Percentiles rank a stretch among this genome's conserved stretches.
phyloP scores from a whole-genome alignment of 495 filamentous ascomycete genomes.

The Neurospora sp. region DNA sequence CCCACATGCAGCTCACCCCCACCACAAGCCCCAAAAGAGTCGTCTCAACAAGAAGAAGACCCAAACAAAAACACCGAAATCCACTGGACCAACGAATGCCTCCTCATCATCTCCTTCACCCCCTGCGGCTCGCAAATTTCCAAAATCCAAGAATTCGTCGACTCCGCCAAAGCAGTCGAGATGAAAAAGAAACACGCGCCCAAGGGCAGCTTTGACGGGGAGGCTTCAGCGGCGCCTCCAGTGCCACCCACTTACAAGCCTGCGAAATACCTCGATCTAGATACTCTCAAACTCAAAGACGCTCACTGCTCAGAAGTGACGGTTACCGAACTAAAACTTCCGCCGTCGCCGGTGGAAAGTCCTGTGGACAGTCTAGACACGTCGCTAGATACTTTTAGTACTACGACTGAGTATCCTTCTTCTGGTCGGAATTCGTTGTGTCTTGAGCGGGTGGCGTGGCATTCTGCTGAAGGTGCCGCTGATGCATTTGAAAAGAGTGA shows the following conservation, averaged over 20 bases:
- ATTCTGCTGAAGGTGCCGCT: neutral
- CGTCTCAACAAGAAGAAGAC: neutral
- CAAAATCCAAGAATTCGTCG: conserved; percentile 30
- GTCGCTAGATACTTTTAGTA: neutral
- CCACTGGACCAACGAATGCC: conserved; percentile 31
- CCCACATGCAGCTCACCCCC: neutral
- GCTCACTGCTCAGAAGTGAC: neutral
- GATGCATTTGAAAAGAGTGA: too few relatives aligned
- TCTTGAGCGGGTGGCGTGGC: neutral
- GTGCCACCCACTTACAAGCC: neutral
- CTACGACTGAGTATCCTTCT: neutral
- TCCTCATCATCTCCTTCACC: conserved; percentile 25
- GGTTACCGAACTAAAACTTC: neutral
- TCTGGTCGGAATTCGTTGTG: neutral
- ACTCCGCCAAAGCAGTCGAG: conserved; percentile 29
- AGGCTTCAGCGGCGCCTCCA: neutral
- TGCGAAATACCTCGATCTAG: neutral
- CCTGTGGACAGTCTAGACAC: neutral
- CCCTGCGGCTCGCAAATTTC: conserved; percentile 19
- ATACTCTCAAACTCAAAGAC: neutral
- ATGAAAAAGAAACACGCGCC: conserved; percentile 24
- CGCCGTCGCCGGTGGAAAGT: neutral
- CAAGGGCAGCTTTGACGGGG: conserved; percentile 13
- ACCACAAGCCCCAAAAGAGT: neutral
- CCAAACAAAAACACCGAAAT: neutral